Evolutionary conservation across 2,329 filamentous ascomycete species (phyloP), one percentile per base, ranked within the genome.

Genomic region (Myriosclerotinia curreyana): DNA sequence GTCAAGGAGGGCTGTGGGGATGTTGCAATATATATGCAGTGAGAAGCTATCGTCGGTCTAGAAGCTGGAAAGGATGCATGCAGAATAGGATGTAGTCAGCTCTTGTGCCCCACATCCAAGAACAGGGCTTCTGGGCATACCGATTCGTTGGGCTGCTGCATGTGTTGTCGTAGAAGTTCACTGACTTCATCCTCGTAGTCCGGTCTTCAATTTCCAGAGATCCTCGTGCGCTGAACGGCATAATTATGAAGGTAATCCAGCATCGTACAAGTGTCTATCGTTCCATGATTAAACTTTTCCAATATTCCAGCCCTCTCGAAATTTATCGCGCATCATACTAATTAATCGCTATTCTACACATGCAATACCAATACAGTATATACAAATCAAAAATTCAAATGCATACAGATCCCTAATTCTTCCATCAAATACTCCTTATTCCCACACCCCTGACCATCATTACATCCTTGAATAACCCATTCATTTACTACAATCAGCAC

Each of bases 401-500:
- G 5, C 5, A 28, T 3, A 34, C 22, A 17, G 3, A 22, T 3
- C 11, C 28, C 12, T 3, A 2, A 36, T 46, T 34, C 5, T 34
- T 22, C 8, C 28, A 34, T 2, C 42, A 1, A 7, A 14, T 9
- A 58, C 8, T 58, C 42, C 55, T 20, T 12, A 14, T 25, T 44
- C 17, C 0, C 6, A 15, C 3, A 22, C 14, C 3, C 36, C 8
- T 7, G n/a, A 7, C 5, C 3, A 28, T 40, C 36, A 52, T 40
- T 53, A 53, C 40, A 14, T 60, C 36, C 46, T 51, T 58, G 14
- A 36, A 25, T 7, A 12, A 17, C 31, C 28, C 8, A n/a, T 50
- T 50, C 22, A 58, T 34, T 42, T 50, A 9, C 15, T 38, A 40
- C 55, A 64, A 28, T 48, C 62, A 31, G 62, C 28, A 53, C 62